Evolutionary conservation across 1,284 basidiomycete species (phyloP), one percentile per base, ranked within the genome.

Genomic region (Athelia psychrophila): DNA sequence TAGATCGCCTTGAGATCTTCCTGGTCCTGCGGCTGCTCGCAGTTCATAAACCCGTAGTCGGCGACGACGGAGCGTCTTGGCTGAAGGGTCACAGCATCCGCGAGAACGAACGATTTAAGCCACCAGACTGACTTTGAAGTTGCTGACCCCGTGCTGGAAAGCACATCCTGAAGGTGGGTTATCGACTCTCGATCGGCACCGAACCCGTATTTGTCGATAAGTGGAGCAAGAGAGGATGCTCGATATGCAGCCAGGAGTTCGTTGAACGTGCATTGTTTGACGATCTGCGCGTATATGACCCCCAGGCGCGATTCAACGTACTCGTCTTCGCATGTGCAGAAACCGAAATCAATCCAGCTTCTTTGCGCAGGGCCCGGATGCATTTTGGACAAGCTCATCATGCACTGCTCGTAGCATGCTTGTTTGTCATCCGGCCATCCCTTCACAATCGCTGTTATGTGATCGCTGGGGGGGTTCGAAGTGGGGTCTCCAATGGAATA

Each of bases 21-120:
- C 16, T 48, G 51, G 36, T 74, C 71, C 8, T 42, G 52, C 13
- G 52, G 42, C 18, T 53, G 56, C 35, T 51, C 50, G 54, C 72
- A 73, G 50, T 73, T 72, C 9, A 59, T 54, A 55, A 71, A 74
- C 2, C 75, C 73, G 40, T 74, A 76, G n/a, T n/a, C n/a, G n/a
- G n/a, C n/a, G 53, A 75, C 71, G 10, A 57, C 59, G 2, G 5
- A 1, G 3, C n/a, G n/a, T n/a, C 70, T 54, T 1, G 66, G 38
- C 2, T 50, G 56, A 3, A n/a, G n/a, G 9, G 51, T 47, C 10
- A 48, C 18, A 2, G 55, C 47, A 2, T 55, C 54, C 15, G 48
- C 48, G 15, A 60, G 22, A 24, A 69, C 56, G 44, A 63, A 68
- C 30, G 65, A 60, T 56, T 74, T 76, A 24, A 76, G 60, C 25